Evolutionary conservation across 495 filamentous ascomycete genomes (phyloP).

Genomic region (Podospora pseudoanserina): DNA sequence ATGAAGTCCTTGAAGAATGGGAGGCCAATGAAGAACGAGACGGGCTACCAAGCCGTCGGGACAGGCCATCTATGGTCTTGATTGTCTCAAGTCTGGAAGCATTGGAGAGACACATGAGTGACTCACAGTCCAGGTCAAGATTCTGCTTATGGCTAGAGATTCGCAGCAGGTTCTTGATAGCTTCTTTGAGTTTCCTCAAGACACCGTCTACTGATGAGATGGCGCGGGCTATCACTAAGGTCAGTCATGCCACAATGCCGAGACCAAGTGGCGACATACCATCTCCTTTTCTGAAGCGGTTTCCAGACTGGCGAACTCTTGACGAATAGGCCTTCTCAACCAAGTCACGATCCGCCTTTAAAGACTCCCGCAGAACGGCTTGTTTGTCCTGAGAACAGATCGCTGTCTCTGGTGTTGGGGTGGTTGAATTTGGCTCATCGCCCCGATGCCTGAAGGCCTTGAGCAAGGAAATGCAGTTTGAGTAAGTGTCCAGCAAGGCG

Average conservation of each 20-base stretch:
- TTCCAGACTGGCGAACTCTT: slow-evolving; percentile 24
- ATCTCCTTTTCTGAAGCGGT: slow-evolving; percentile 32
- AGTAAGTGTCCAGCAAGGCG: slow-evolving; percentile 35
- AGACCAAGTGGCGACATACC: slow-evolving; percentile 21
- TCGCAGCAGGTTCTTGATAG: slow-evolving; percentile 28
- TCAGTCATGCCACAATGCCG: slow-evolving; percentile 9
- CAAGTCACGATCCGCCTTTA: slow-evolving; percentile 30
- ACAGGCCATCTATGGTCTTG: slow-evolving; percentile 34
- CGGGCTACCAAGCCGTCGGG: slow-evolving; percentile 27
- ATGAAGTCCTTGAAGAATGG: slow-evolving; percentile 17
- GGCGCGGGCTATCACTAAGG: slow-evolving; percentile 23
- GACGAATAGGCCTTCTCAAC: slow-evolving; percentile 31
- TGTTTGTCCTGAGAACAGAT: slow-evolving; percentile 28
- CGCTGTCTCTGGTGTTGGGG: slow-evolving; percentile 19
- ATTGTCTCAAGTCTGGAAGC: slow-evolving; percentile 33
- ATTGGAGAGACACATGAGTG: slow-evolving; percentile 36
- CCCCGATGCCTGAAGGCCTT: slow-evolving; percentile 25
- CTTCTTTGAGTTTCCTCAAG: slow-evolving; percentile 26
- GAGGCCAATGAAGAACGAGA: slow-evolving; percentile 22
- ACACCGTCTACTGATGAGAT: slow-evolving; percentile 30
- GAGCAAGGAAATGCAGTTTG: slow-evolving; percentile 35
- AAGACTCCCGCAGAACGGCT: slow-evolving; percentile 31
- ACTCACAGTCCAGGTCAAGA: slow-evolving; percentile 33
- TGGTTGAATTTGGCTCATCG: slow-evolving; percentile 7
- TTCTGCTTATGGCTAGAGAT: slow-evolving; percentile 23